phyloP scores from a whole-genome alignment of 2,329 filamentous ascomycete species.

The Alternaria sp. region DNA sequence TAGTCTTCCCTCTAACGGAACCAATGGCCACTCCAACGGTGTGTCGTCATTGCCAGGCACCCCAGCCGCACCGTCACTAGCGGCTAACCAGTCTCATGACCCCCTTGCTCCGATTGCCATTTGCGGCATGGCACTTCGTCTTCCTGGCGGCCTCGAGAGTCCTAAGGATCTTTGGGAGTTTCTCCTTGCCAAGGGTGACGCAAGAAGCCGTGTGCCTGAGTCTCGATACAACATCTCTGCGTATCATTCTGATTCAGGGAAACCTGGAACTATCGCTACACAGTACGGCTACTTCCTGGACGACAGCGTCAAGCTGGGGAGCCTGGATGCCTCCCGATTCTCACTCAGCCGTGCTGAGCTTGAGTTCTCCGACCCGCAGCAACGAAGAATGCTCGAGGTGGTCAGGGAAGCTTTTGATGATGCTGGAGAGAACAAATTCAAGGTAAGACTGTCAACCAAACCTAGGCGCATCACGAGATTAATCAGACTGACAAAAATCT shows the following conservation, averaged over 20 bases:
- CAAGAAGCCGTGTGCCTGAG: constrained; percentile 3
- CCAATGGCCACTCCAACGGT: neutral
- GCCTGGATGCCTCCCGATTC: neutral
- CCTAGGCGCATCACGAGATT: constrained; percentile 51
- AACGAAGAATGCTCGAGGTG: constrained; percentile 35
- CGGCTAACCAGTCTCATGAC: no score
- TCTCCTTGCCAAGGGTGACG: constrained; percentile 15
- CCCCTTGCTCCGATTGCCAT: constrained; percentile 28
- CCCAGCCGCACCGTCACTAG: no score
- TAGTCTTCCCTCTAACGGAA: neutral
- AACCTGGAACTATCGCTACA: constrained; percentile 16
- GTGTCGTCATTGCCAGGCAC: neutral
- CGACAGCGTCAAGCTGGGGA: constrained; percentile 6
- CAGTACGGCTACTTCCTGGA: constrained; percentile 35
- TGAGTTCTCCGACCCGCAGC: constrained; percentile 32
- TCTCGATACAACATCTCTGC: constrained; percentile 19
- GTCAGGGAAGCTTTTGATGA: constrained; percentile 40
- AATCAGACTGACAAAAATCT: neutral
- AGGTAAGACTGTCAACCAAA: constrained; percentile 36
- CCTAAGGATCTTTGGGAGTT: constrained; percentile 46
- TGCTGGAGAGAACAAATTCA: constrained; percentile 23
- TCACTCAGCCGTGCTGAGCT: neutral
- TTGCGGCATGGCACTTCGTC: constrained; percentile 36
- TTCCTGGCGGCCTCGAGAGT: constrained; percentile 27
- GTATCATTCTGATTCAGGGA: constrained; percentile 30